Percentiles rank a stretch among this genome's conserved stretches.
Conservation (phyloP, 306 rosid species). For the Glycine latifolia region DNA sequence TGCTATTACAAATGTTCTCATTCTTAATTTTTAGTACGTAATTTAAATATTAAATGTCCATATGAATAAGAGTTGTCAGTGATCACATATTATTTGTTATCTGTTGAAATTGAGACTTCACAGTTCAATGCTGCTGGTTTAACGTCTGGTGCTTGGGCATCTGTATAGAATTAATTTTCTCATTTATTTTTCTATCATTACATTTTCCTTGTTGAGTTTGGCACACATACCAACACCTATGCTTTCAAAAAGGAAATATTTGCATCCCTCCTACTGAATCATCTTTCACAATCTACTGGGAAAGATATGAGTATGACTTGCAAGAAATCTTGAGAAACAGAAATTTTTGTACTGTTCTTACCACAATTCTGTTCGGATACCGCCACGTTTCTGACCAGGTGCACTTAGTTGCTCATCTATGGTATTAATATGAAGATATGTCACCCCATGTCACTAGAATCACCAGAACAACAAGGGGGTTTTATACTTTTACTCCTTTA, state of each 20-base stretch:
- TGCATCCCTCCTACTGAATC: conserved; percentile 1
- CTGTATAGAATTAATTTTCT: background rate
- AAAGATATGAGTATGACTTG: conserved; percentile 6
- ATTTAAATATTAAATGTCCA: background rate
- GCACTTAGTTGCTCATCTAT: background rate
- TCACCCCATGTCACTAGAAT: background rate
- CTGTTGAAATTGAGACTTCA: background rate
- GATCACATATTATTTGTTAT: background rate
- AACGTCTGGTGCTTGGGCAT: background rate
- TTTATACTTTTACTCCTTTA: background rate
- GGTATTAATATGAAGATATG: background rate
- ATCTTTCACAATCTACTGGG: background rate
- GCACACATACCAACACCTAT: background rate
- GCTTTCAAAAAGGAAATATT: background rate
- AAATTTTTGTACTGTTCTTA: background rate
- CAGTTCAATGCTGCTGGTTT: background rate
- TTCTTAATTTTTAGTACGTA: background rate
- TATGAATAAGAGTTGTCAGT: background rate
- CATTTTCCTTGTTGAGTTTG: conserved; percentile 27
- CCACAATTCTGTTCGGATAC: background rate
- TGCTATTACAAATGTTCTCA: background rate
- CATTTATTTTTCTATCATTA: background rate
- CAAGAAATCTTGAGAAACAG: conserved; percentile 2
- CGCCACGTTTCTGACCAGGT: background rate
- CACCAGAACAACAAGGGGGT: background rate